A percentile compares a stretch with the other conserved stretches of the same genome.
phyloP scores from a whole-genome alignment of 345 rosid species.

The Lumnitzera racemosa region DNA sequence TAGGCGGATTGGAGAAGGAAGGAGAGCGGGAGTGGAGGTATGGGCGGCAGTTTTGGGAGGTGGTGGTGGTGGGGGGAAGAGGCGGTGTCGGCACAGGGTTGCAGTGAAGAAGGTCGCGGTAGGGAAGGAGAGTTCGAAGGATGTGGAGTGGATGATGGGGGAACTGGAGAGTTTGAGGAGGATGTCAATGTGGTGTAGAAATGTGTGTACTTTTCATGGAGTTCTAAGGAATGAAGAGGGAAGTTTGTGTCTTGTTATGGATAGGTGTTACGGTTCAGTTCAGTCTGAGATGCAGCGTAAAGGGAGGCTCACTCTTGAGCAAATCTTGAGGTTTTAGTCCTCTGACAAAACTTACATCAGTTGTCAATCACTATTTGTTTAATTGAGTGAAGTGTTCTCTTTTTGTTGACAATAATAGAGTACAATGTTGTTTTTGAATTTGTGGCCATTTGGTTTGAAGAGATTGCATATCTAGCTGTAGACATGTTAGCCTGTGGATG shows the following conservation, averaged over 20 bases:
- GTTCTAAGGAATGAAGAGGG: slow-evolving; percentile 53
- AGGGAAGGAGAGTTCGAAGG: slow-evolving; percentile 50
- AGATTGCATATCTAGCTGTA: too few relatives aligned
- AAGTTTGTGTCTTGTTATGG: slow-evolving; percentile 67
- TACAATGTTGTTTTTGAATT: too few relatives aligned
- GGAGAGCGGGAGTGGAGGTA: slow-evolving; percentile 63
- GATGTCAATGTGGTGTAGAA: slow-evolving; percentile 89
- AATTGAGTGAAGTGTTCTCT: too few relatives aligned
- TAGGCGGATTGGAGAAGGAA: slow-evolving; percentile 57
- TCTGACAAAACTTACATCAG: background rate
- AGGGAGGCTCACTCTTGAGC: slow-evolving; percentile 95
- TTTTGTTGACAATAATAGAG: too few relatives aligned
- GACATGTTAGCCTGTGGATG: too few relatives aligned
- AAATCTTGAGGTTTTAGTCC: slow-evolving; percentile 64
- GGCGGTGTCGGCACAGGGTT: slow-evolving; percentile 60
- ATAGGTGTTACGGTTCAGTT: slow-evolving; percentile 78
- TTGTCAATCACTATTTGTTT: too few relatives aligned
- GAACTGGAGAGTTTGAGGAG: slow-evolving; percentile 71
- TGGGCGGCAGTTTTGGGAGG: slow-evolving; percentile 62
- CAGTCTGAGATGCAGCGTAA: slow-evolving; percentile 81
- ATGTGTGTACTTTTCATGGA: slow-evolving; percentile 90
- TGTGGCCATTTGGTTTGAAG: too few relatives aligned
- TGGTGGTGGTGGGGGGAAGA: slow-evolving; percentile 29
- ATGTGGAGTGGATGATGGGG: slow-evolving; percentile 70
- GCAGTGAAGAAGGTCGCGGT: slow-evolving; percentile 65